These are phyloP conservation scores for Rhododendron kiyosumense DNA, from an alignment of 148 eudicot genomes.

Conservation along the genomic window DNA sequence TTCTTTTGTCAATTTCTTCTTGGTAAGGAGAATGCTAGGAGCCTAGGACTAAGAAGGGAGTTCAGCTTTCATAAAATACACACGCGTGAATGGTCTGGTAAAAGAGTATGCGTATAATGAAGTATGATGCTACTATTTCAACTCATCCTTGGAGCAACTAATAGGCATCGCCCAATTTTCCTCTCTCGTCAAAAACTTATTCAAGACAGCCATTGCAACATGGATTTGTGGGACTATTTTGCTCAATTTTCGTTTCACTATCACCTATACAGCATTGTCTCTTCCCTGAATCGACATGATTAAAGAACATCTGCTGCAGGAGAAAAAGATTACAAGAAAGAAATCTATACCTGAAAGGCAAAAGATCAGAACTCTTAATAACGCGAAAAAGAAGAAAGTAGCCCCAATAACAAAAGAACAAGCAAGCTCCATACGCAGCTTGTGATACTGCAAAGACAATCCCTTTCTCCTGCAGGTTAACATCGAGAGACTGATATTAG, in stretches of 20 bases:
- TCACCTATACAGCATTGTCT: background rate
- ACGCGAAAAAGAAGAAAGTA: slow-evolving; percentile 59
- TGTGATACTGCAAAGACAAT: slow-evolving; percentile 78
- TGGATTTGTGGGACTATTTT: background rate
- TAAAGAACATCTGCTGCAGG: background rate
- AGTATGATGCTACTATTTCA: background rate
- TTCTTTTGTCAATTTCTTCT: background rate
- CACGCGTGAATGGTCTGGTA: background rate
- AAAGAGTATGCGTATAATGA: background rate
- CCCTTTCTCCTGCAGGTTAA: slow-evolving; percentile 71
- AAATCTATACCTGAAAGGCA: slow-evolving; percentile 73
- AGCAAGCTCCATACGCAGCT: slow-evolving; percentile 76
- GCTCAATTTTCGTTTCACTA: background rate
- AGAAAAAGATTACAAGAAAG: background rate
- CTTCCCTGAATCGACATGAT: background rate
- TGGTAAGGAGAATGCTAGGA: background rate
- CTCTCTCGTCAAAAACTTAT: background rate
- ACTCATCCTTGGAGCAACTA: background rate
- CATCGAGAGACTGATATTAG: slow-evolving; percentile 5
- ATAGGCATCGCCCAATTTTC: background rate
- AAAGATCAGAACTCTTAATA: slow-evolving; percentile 44
- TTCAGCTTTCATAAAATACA: background rate
- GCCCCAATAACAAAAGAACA: slow-evolving; percentile 87
- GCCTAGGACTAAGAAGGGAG: background rate
- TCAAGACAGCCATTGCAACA: background rate